Conservation (phyloP, 2,329 filamentous ascomycete species). For the Fusarium compactum region DNA sequence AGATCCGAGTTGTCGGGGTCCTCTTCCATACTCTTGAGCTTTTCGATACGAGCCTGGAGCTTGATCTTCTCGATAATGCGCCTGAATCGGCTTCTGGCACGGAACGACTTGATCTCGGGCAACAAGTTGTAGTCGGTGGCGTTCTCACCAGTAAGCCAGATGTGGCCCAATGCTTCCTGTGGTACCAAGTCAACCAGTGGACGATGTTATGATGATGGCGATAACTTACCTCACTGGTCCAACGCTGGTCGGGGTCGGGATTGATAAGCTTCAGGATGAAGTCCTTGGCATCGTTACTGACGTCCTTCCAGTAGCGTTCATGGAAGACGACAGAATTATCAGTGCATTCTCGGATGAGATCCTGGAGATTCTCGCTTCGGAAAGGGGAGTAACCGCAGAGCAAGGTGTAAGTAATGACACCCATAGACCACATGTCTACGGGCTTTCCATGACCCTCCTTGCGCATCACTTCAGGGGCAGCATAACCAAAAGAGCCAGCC, state of each 20-base stretch:
- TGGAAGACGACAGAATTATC: constrained; percentile 90
- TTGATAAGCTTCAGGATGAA: constrained; percentile 89
- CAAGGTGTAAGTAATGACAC: constrained; percentile 97
- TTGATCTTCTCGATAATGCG: constrained; percentile 97
- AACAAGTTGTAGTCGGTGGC: constrained; percentile 97
- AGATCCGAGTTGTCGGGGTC: constrained; percentile 75
- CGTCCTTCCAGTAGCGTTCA: constrained; percentile 98
- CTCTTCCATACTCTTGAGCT: constrained; percentile 93
- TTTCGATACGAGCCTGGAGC: constrained; percentile 93
- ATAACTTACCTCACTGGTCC: constrained; percentile 76
- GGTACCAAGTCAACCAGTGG: constrained; percentile 33
- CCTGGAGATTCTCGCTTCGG: constrained; percentile 91
- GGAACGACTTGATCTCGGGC: constrained; percentile 94
- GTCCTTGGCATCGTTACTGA: constrained; percentile 93
- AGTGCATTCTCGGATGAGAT: constrained; percentile 94
- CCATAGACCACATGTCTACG: constrained; percentile 99
- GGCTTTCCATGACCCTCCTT: constrained; percentile 98
- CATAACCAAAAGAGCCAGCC: constrained; percentile 98
- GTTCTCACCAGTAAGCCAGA: constrained; percentile 91
- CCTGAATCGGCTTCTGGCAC: constrained; percentile 89
- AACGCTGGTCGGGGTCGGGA: constrained; percentile 80
- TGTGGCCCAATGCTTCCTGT: constrained; percentile 81
- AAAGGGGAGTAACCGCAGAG: constrained; percentile 99
- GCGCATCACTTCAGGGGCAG: constrained; percentile 97
- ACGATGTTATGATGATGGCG: constrained; percentile 4